phyloP scores from a whole-genome alignment of 257 asterid genomes.

The Forsythia viridissima region DNA sequence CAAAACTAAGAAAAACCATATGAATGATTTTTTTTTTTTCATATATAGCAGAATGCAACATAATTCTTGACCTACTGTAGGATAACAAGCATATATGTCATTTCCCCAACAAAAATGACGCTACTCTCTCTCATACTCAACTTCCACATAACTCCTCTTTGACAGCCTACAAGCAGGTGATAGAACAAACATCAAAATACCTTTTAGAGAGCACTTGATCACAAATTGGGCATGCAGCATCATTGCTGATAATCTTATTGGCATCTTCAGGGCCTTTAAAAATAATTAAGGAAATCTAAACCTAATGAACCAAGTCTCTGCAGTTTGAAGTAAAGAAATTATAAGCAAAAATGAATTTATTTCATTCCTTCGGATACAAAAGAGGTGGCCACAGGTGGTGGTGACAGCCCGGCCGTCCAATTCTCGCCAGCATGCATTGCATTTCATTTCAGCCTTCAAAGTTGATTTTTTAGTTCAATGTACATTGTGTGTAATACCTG shows the following conservation, averaged over 20 bases:
- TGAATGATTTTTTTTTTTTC: neutral
- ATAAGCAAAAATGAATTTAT: neutral
- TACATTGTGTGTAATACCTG: conserved; percentile 30
- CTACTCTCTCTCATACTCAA: neutral
- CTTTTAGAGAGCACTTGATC: conserved; percentile 98
- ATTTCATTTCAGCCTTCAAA: conserved; percentile 65
- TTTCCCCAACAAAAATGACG: neutral
- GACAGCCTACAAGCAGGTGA: conserved; percentile 8
- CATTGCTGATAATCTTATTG: conserved; percentile 73
- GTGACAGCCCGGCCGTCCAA: conserved; percentile 88
- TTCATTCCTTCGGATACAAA: conserved; percentile 65
- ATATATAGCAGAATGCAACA: neutral
- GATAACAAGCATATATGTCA: neutral
- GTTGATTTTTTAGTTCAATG: conserved; percentile 5
- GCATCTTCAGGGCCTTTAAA: conserved; percentile 87
- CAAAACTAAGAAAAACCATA: neutral
- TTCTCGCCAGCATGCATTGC: conserved; percentile 97
- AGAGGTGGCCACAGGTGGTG: conserved; percentile 92
- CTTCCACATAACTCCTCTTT: neutral
- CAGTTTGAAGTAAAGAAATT: conserved; percentile 10
- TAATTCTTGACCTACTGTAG: neutral
- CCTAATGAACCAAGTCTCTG: conserved; percentile 17
- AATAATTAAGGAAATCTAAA: conserved; percentile 51
- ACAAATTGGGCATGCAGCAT: conserved; percentile 94
- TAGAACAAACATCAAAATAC: conserved; percentile 35